Base-by-base conservation (phyloP, 2,329 filamentous ascomycete genomes). In the Fusarium sp. region DNA sequence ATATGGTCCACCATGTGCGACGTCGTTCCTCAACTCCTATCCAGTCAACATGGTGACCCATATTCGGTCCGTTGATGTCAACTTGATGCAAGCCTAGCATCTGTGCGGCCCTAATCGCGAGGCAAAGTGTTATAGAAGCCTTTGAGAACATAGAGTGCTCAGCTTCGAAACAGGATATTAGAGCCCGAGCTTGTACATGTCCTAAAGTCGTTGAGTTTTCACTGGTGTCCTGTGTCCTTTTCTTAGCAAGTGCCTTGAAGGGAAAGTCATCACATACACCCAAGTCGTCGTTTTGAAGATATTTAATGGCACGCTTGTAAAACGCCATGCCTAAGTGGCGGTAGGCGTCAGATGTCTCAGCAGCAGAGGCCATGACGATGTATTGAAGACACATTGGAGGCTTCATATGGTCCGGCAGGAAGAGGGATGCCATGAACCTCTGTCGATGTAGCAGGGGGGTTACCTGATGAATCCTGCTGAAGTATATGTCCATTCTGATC, bases 1-100 rank as follows among this genome's bases (percentile, higher is more conserved):
- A 69, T 45, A 69, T 69, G 14, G 66, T 69, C 66, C 66, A 69
- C 66, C 66, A 69, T 12, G 64, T 69, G 9, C 64, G 66, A 8
- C 66, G 66, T 12, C n/a, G 48, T 24, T 69, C 64, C 15, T 69
- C 66, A 13, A 69, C 20, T 22, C 36, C 38, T 32, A 63, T 69
- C 48, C 48, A 69, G 38, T 69, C 66, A 32, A 20, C 11, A 13
- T 14, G 8, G 4, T 32, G n/a, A 11, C 17, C 30, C 9, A 12
- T 15, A 4, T 1, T 5, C 10, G 17, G 14, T 6, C 32, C 22
- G 5, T 24, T 4, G 18, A 20, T 14, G 24, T 69, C 66, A 12
- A 45, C 24, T 22, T 39, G 26, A 24, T 69, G 56, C 12, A 69
- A 7, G 24, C 39, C 30, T 22, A 69, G 15, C 22, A 69, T 69